Base-by-base conservation (phyloP, 2,329 filamentous ascomycete species). In the Colletotrichum gloeosporioides region DNA sequence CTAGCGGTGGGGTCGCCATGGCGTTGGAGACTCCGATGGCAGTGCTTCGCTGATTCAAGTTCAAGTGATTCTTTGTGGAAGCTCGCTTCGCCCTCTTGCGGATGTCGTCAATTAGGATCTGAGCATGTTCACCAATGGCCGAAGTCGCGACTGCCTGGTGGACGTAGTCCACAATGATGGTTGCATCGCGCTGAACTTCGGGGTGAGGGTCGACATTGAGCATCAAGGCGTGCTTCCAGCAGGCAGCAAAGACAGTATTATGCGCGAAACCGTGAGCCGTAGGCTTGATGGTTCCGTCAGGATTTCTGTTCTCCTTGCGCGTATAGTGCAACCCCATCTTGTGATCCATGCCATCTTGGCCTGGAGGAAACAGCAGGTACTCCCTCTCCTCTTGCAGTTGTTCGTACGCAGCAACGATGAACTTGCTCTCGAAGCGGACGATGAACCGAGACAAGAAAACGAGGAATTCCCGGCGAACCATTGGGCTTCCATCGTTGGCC, bases 381-480 rank as follows among this genome's bases (percentile, higher is more conserved):
- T 95, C 92, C 81, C 92, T 93, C 83, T 99, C 96, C 81, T 98
- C 95, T 29, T 93, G 87, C 55, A 99, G 88, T 78, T 98, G 95
- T 83, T 99, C 97, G 83, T 94, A 99, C 7, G 96, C 96, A 2
- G 95, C 94, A 34, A 99, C 96, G 57, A 98, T 85, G 81, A 99
- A 98, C 79, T 98, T 98, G 83, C 93, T 95, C 85, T 98, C 94
- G 82, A 98, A 98, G 55, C 96, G 94, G 77, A 94, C 91, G 64
- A 98, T 93, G 82, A 98, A 98, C 32, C 95, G 94, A 0, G 97
- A 99, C 79, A 98, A 93, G 88, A 99, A 99, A 15, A 98, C 95
- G 4, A 98, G 88, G 49, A 99, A 89, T 85, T 99, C 97, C 82
- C 96, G 98, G 63, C 97, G 93, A 32, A 99, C 97, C 88, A 99